phyloP scores from a whole-genome alignment of 495 filamentous ascomycete genomes.

The Hyphodiscus hymeniophilus region DNA sequence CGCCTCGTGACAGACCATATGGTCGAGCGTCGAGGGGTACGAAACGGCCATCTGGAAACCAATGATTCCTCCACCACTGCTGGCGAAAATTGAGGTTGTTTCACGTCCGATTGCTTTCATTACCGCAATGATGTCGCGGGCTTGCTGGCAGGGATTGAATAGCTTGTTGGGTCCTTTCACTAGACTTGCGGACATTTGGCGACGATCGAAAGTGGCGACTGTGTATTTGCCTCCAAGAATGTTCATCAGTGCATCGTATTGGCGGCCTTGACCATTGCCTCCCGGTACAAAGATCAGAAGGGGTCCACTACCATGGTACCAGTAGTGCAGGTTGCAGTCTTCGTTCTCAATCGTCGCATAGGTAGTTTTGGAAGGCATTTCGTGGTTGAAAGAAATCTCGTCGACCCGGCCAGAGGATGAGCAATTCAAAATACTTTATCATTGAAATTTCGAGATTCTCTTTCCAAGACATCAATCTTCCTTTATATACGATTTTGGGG shows the following conservation, averaged over 20 bases:
- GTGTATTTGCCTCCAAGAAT: constrained; percentile 18
- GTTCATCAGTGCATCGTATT: constrained; percentile 20
- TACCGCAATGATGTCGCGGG: constrained; percentile 21
- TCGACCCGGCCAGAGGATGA: no score
- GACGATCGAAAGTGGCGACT: constrained; percentile 23
- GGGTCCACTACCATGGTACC: constrained; percentile 22
- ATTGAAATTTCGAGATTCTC: no score
- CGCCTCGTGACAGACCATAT: constrained; percentile 24
- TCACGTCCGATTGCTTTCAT: constrained; percentile 18
- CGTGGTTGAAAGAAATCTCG: neutral
- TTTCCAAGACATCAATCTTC: no score
- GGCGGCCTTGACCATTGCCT: constrained; percentile 24
- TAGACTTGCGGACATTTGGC: constrained; percentile 23
- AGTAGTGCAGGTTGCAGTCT: constrained; percentile 24
- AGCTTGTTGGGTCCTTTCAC: constrained; percentile 5
- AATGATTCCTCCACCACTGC: constrained; percentile 24
- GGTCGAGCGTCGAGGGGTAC: constrained; percentile 21
- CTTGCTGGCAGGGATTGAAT: constrained; percentile 20
- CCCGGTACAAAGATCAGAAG: constrained; percentile 24
- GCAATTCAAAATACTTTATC: no score
- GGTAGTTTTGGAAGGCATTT: constrained; percentile 1
- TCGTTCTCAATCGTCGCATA: constrained; percentile 18
- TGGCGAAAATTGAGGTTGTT: constrained; percentile 23
- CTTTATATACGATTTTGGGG: no score
- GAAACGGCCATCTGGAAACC: constrained; percentile 23